Conservation (phyloP, 805 yeast species). For the Teunomyces funiuensis region DNA sequence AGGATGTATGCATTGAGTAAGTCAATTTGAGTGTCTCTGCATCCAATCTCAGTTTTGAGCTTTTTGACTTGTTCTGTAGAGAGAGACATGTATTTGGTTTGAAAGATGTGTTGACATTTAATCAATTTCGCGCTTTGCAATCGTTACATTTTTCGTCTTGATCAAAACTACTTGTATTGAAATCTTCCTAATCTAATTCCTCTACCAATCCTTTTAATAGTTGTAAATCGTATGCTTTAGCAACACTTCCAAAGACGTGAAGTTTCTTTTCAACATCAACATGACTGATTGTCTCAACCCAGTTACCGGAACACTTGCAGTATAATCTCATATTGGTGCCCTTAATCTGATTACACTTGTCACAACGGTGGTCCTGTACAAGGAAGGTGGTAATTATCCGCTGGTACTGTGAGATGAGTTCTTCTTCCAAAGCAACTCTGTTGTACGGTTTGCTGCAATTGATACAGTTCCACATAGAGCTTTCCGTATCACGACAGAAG, state of each 20-base stretch:
- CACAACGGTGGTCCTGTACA: constrained; percentile 79
- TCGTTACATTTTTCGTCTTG: neutral
- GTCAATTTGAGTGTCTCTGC: constrained; percentile 34
- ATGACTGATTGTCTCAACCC: constrained; percentile 60
- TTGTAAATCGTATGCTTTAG: constrained; percentile 59
- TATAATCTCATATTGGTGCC: constrained; percentile 67
- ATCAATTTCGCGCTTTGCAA: constrained; percentile 2
- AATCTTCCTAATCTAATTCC: constrained; percentile 10
- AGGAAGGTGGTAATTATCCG: constrained; percentile 58
- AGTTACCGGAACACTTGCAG: constrained; percentile 87
- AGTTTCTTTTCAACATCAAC: constrained; percentile 46
- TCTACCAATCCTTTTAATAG: constrained; percentile 46
- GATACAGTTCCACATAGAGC: constrained; percentile 58
- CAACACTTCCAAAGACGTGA: constrained; percentile 55
- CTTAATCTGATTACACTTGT: constrained; percentile 68
- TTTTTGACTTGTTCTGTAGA: neutral
- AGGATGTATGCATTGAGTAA: constrained; percentile 36
- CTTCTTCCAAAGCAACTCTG: constrained; percentile 74
- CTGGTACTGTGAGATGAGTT: constrained; percentile 63
- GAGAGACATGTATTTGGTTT: neutral
- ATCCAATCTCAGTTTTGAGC: constrained; percentile 18
- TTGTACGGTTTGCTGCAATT: constrained; percentile 66
- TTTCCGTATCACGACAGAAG: constrained; percentile 67
- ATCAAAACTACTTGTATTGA: neutral
- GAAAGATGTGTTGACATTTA: neutral